Conservation (phyloP, 1,139 yeast genomes). For the Spencermartinsiella ligniputridi region DNA sequence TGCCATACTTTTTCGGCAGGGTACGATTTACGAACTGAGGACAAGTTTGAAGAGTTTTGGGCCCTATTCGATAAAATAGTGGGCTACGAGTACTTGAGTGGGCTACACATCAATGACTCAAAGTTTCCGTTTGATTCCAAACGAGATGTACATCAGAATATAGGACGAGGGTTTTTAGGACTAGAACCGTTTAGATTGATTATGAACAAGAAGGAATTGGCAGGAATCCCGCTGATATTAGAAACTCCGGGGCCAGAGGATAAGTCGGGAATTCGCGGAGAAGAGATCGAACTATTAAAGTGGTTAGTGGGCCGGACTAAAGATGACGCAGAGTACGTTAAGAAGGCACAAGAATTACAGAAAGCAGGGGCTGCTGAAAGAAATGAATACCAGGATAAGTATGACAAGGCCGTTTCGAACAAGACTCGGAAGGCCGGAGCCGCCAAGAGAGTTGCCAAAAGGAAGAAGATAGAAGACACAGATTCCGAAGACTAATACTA, state of each 20-base stretch:
- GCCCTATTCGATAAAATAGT: constrained; percentile 61
- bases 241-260: constrained; percentile 75
- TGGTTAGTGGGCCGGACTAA: constrained; percentile 55
- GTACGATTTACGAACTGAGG: constrained; percentile 67
- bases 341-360: constrained; percentile 47
- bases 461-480: too few relatives aligned
- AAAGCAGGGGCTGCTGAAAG: constrained; percentile 36
- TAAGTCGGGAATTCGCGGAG: constrained; percentile 49
- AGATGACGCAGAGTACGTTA: constrained; percentile 54
- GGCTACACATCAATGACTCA: constrained; percentile 88
- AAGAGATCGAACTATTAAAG: constrained; percentile 65
- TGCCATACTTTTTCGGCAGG: constrained; percentile 98
- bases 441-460: constrained; percentile 2
- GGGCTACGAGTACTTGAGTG: constrained; percentile 70
- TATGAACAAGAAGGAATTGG: constrained; percentile 62
- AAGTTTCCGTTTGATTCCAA: constrained; percentile 90
- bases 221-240: constrained; percentile 71
- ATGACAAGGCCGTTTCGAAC: constrained; percentile 27
- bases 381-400: constrained; percentile 24
- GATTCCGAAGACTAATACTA: too few relatives aligned
- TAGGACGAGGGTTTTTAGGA: constrained; percentile 88
- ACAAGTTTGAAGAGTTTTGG: constrained; percentile 64
- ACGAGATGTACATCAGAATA: constrained; percentile 83
- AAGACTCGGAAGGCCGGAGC: constrained; percentile 10
- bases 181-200: constrained; percentile 74